These are phyloP conservation scores for Sclerotinia sclerotiorum DNA, from an alignment of 2,329 filamentous ascomycete genomes.

Conservation along the genomic window DNA sequence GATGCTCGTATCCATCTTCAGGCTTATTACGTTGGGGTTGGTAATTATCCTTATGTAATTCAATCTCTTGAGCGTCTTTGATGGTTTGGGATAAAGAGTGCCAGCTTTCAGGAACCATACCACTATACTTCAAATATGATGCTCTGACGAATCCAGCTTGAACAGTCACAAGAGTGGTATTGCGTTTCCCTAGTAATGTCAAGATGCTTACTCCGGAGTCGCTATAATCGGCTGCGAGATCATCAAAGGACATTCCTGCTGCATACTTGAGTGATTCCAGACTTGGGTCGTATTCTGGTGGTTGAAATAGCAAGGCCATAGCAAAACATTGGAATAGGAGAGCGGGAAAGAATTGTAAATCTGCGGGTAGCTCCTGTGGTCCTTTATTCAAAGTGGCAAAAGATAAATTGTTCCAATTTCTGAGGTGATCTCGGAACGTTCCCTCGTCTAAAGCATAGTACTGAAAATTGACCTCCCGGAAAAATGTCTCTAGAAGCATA, in stretches of 20 bases:
- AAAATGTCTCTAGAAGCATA: constrained; percentile 54
- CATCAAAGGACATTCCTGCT: constrained; percentile 59
- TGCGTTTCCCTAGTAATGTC: constrained; percentile 55
- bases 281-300: constrained; percentile 48
- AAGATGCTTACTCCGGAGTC: constrained; percentile 56
- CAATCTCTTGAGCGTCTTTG: constrained; percentile 62
- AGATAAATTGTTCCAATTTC: constrained; percentile 55
- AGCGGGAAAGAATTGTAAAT: constrained; percentile 58
- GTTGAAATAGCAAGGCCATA: constrained; percentile 53
- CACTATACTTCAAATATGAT: constrained; percentile 58
- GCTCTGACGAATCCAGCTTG: constrained; percentile 58
- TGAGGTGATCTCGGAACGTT: constrained; percentile 52
- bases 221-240: constrained; percentile 60
- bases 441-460: constrained; percentile 57
- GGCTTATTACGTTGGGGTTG: constrained; percentile 46
- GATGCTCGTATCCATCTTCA: constrained; percentile 53
- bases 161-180: constrained; percentile 56
- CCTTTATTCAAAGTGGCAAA: constrained; percentile 52
- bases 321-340: constrained; percentile 60
- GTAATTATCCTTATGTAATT: constrained; percentile 54
- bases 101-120: constrained; percentile 55
- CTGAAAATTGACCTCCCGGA: constrained; percentile 59
- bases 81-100: constrained; percentile 53
- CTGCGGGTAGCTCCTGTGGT: constrained; percentile 51
- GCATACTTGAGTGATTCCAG: constrained; percentile 60